Evolutionary conservation across 2,329 filamentous ascomycete genomes (phyloP), one percentile per base, ranked within the genome.

Genomic region (Fusarium praegraminearum): DNA sequence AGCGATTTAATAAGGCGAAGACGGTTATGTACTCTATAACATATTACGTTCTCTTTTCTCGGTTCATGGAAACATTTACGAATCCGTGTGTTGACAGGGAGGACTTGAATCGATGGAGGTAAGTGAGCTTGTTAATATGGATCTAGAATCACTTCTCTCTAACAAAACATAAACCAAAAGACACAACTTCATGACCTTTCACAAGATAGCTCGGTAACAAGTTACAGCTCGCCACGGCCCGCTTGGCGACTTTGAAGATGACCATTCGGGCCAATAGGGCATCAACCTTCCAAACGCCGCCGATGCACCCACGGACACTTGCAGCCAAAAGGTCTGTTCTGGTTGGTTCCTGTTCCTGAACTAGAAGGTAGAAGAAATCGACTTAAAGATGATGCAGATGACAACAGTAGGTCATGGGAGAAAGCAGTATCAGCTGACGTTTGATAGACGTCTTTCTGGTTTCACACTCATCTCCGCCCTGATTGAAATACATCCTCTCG

Each of bases 181-280:
- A 44, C 22, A 13, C 16, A 50, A 40, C 52, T 38, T 49, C 28
- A 26, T 22, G 47, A 49, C 52, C 52, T 51, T 38, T 67, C 52
- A 44, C 58, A 22, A 54, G 43, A 40, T 64, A 59, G 62, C 53
- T 47, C 52, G 63, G 53, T 52, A 50, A 36, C 45, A 38, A 46
- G 33, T 15, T n/a, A 41, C 65, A 69, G 55, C 51, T 67, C 62
- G 62, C 67, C 67, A 69, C 67, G 67, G 67, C 57, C 67, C 67
- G 67, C 63, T 53, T 60, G 40, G 62, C 38, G 61, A 41, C 45
- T 66, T 69, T 47, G 26, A 54, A 35, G 49, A 52, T 59, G 50
- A 32, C 47, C 33, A 45, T 38, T 49, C 15, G 38, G 35, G 26
- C 67, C 67, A 70, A 70, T 70, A 49, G 43, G 53, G 35, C 38